A percentile compares a stretch with the other conserved stretches of the same genome.
These are phyloP conservation scores for Phytophthora constricta DNA, from an alignment of 352 stramenopile species.

Conservation along the genomic window DNA sequence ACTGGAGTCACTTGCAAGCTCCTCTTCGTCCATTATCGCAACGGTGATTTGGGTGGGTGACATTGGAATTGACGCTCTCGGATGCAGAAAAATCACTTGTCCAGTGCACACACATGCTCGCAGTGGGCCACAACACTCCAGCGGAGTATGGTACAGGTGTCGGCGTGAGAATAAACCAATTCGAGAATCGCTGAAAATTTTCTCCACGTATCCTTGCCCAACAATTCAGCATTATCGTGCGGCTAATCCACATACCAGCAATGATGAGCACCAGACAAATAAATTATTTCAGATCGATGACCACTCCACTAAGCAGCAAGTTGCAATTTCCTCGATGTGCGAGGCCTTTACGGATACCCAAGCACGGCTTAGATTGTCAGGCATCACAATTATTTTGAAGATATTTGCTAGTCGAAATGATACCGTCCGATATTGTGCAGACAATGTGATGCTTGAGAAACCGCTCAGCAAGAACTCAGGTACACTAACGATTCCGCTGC, in stretches of 20 bases:
- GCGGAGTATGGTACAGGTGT: slow-evolving; percentile 20
- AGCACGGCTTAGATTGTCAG: neutral
- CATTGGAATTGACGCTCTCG: slow-evolving; percentile 17
- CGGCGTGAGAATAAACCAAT: slow-evolving; percentile 1
- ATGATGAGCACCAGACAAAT: slow-evolving; percentile 27
- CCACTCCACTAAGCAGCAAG: slow-evolving; percentile 22
- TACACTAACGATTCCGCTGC: slow-evolving; percentile 23
- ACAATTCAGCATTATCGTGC: slow-evolving; percentile 3
- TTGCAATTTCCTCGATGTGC: slow-evolving; percentile 1
- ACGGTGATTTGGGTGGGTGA: neutral
- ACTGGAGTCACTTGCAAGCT: slow-evolving; percentile 12
- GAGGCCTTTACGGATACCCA: slow-evolving; percentile 7
- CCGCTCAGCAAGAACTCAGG: slow-evolving; percentile 36
- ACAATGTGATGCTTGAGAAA: slow-evolving; percentile 32
- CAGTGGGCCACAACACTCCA: slow-evolving; percentile 11
- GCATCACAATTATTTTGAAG: neutral
- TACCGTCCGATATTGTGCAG: slow-evolving; percentile 25
- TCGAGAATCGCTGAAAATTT: neutral
- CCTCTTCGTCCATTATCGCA: neutral
- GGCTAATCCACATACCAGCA: slow-evolving; percentile 4
- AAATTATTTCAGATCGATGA: slow-evolving; percentile 45
- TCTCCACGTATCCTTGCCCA: neutral
- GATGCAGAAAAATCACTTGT: slow-evolving; percentile 22
- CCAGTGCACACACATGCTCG: slow-evolving; percentile 19
- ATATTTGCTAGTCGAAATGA: slow-evolving; percentile 6